Percentiles rank a stretch among this genome's conserved stretches.
Evolutionary conservation across 352 stramenopile genomes (phyloP).

Genomic region (Blastocystis sp.): DNA sequence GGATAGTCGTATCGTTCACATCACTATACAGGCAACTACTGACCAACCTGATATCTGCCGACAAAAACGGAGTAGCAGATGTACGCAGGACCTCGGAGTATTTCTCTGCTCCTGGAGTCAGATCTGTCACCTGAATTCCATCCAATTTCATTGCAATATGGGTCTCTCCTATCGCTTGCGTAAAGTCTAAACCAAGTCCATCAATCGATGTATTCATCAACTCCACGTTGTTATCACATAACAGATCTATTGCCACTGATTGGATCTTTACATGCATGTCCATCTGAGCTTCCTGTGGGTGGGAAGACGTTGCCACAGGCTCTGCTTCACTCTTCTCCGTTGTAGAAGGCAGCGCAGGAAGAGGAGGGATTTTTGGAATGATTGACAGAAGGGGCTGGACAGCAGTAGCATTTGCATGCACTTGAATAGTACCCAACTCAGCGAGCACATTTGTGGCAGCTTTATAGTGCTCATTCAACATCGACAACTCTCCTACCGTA

Average conservation of each 20-base stretch:
- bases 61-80: neutral
- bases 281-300: neutral
- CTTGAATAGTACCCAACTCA: neutral
- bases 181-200: neutral
- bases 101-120: neutral
- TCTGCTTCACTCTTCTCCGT: neutral
- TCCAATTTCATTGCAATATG: neutral
- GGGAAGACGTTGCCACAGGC: neutral
- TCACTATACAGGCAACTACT: neutral
- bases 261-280: neutral
- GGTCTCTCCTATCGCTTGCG: neutral
- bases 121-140: neutral
- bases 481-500: neutral
- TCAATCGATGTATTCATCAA: neutral
- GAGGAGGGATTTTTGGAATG: neutral
- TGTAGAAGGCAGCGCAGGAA: neutral
- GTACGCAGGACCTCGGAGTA: neutral
- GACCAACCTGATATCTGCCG: neutral
- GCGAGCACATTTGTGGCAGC: neutral
- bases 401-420: neutral
- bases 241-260: neutral
- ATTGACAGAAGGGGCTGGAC: neutral
- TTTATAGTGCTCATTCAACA: conserved; percentile 30
- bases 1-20: neutral
- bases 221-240: neutral